These are phyloP conservation scores for Auricularia heimuer DNA, from an alignment of 768 basidiomycete species.

Conservation along the genomic window DNA sequence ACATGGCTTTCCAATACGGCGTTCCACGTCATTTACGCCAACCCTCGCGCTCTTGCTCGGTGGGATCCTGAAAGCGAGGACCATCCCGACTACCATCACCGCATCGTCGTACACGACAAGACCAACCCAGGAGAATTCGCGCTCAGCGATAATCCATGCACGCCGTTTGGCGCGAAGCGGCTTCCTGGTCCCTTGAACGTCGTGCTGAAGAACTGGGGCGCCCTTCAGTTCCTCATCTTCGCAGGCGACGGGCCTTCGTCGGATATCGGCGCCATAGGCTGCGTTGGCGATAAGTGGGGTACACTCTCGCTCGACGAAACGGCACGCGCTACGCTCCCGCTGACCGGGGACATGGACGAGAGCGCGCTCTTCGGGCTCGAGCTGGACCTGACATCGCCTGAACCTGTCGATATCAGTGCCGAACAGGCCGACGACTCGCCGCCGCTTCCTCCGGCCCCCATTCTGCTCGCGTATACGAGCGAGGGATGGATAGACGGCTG, in stretches of 20 bases:
- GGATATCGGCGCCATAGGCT: constrained; percentile 39
- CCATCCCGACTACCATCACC: constrained; percentile 24
- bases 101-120: constrained; percentile 35
- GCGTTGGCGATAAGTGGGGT: constrained; percentile 31
- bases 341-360: constrained; percentile 61
- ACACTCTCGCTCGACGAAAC: constrained; percentile 40
- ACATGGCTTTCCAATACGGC: constrained; percentile 63
- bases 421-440: constrained; percentile 32
- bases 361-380: constrained; percentile 57
- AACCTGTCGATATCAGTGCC: constrained; percentile 26
- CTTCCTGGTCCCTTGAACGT: constrained; percentile 35
- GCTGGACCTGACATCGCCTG: constrained; percentile 49
- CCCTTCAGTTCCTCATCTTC: constrained; percentile 32
- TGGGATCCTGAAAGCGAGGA: background rate
- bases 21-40: constrained; percentile 56
- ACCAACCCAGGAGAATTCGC: constrained; percentile 28
- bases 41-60: constrained; percentile 23
- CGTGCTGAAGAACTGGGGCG: constrained; percentile 35
- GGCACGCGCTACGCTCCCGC: constrained; percentile 48
- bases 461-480: constrained; percentile 66
- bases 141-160: constrained; percentile 27
- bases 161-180: constrained; percentile 33
- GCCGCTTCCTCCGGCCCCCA: constrained; percentile 33
- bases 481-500: constrained; percentile 72
- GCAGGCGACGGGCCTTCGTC: constrained; percentile 42